Base-by-base conservation (phyloP, 345 rosid species). In the Linum trigynum region DNA sequence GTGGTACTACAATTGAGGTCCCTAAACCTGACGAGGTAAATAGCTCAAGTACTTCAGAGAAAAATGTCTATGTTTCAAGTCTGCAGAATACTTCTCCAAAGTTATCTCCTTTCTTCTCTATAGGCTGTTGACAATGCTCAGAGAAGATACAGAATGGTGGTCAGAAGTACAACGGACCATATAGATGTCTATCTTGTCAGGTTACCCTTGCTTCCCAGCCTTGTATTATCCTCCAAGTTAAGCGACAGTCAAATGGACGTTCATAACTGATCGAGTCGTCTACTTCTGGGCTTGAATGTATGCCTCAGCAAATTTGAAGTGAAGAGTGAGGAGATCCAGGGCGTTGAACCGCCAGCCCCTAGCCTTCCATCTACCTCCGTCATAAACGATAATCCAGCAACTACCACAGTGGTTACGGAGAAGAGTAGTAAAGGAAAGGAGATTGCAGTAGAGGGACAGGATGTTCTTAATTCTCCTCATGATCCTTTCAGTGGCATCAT, bases 11-110 rank as follows among this genome's bases (percentile, higher is more conserved):
- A 67, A 81, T 94, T 39, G 99, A 94, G 81, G 99, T 94, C 71
- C 99, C 99, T 45, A 97, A 88, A 80, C 99, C 99, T 62, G 99
- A 90, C 75, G 99, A 94, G 96, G 97, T 94, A 83, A 75, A 68
- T 73, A 23, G 57, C 23, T 65, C 56, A 40, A 58, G 56, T 67
- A 57, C 66, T 72, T 17, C 51, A 70, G 40, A 59, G 36, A 48
- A 39, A 32, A 66, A 53, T 37, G 39, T 53, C 62, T 23, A 23
- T 23, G 32, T 23, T 23, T 23, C 32, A n/a, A n/a, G 9, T 63
- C 57, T 57, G 23, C 43, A 23, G 63, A 16, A 16, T 17, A 3
- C 23, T 57, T 64, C 48, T 62, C 74, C 43, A 7, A 12, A 43
- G 56, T 39, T 57, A 41, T 38, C 56, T 69, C 23, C 48, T 63